Evolutionary conservation across 345 rosid genomes (phyloP).

Genomic region (Salix suchowensis): DNA sequence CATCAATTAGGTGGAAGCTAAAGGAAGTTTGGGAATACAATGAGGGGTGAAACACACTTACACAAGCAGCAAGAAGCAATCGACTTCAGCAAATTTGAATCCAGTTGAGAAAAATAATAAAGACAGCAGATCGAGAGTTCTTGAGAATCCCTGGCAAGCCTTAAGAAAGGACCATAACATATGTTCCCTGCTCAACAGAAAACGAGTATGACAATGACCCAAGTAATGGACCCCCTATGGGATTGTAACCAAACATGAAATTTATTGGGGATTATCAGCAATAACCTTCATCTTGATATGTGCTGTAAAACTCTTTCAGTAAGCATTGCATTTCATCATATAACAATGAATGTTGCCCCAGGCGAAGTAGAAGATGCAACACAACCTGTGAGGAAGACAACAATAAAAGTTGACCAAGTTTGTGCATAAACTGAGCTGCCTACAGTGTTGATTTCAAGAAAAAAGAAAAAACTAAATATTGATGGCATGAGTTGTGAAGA

Average conservation of each 20-base stretch:
- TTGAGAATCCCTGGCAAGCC: constrained; percentile 59
- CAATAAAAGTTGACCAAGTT: constrained; percentile 1
- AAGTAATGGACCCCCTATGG: background rate
- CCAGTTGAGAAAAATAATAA: constrained; percentile 56
- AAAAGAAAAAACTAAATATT: background rate
- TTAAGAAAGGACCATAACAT: constrained; percentile 63
- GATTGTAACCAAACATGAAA: constrained; percentile 4
- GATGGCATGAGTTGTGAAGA: background rate
- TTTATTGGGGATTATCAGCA: background rate
- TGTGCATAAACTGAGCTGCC: background rate
- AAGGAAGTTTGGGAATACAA: background rate
- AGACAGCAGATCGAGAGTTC: constrained; percentile 61
- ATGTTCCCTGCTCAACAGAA: constrained; percentile 42
- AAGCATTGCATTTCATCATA: constrained; percentile 44
- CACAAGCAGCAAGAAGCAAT: constrained; percentile 63
- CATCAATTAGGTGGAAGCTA: background rate
- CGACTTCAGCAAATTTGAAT: constrained; percentile 47
- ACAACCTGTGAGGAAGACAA: constrained; percentile 43
- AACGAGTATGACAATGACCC: constrained; percentile 2
- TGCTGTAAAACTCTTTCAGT: constrained; percentile 52
- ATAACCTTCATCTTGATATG: constrained; percentile 47
- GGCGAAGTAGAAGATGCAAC: constrained; percentile 54
- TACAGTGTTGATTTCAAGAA: background rate
- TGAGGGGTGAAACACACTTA: constrained; percentile 28
- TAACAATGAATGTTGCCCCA: constrained; percentile 54